Base-by-base conservation (phyloP, 31 red algal species). In the Porphyra umbilicalis region DNA sequence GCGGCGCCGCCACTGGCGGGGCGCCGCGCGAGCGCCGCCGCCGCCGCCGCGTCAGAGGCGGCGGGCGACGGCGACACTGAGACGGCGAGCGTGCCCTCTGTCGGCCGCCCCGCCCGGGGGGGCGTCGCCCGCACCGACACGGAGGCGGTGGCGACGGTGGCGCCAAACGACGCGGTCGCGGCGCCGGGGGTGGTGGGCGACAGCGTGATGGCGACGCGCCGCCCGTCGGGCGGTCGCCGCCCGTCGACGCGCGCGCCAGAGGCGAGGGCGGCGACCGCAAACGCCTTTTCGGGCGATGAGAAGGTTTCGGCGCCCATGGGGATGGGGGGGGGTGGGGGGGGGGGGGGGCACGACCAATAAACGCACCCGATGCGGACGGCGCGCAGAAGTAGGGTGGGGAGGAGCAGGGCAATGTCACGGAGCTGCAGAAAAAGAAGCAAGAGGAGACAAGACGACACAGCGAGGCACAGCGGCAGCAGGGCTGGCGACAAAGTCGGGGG, bases 51-150 rank as follows among this genome's bases (percentile, higher is more conserved):
- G 34, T 94, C 92, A 39, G 85, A 87, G 5, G 92, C 81, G n/a
- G 89, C 89, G 0, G 92, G 83, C 15, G 92, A 94, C 9, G 89
- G 82, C 7, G 88, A 76, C 2, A 90, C 85, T 2, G 88, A 39
- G 35, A 94, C 80, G 40, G 92, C 82, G 31, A 94, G 67, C 29
- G 33, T 79, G 80, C 92, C 92, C 33, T 94, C 92, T 6, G 84
- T 75, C 0, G 84, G 77, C 32, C 92, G 86, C 36, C 89, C 92
- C 4, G 84, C 32, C 0, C 83, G 35, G 15, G 92, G 92, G 0
- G 85, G 79, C 14, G 86, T 79, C 6, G 89, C 92, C 0, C 89
- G 84, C 4, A 88, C 83, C 0, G 87, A 83, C 2, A 84, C 89
- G 30, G 92, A 57, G 5, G 92, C 86, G 16, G 89, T 76, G 16